Percentiles rank a stretch among this genome's conserved stretches.
Evolutionary conservation across 176 grass and related monocot genomes (phyloP).

Genomic region (Elaeis guineensis): DNA sequence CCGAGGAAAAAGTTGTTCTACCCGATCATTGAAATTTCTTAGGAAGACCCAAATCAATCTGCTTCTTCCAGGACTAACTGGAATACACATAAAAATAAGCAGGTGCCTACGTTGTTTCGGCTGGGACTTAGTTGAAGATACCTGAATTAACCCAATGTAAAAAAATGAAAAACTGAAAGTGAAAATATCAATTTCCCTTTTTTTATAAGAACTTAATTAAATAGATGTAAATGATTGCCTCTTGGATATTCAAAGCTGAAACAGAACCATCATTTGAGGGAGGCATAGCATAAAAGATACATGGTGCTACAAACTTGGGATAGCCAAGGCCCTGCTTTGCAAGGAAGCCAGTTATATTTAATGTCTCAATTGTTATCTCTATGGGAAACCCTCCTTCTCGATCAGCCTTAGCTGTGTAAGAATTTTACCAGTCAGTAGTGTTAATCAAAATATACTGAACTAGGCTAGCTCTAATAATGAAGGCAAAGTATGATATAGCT

Average conservation of each 20-base stretch:
- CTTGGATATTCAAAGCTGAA: too few relatives aligned
- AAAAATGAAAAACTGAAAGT: not conserved
- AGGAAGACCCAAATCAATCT: constrained; percentile 58
- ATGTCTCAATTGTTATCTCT: constrained; percentile 46
- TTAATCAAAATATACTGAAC: not conserved
- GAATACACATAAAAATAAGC: constrained; percentile 65
- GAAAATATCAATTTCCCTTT: not conserved
- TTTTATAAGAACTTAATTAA: not conserved
- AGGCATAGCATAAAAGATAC: constrained; percentile 24
- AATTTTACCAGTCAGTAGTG: constrained; percentile 5
- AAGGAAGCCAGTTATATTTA: constrained; percentile 40
- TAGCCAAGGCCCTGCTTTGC: constrained; percentile 25
- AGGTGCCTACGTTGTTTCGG: constrained; percentile 21
- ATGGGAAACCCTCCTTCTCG: constrained; percentile 55
- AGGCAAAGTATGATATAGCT: too few relatives aligned
- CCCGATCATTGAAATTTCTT: constrained; percentile 48
- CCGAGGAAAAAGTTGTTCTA: constrained; percentile 46
- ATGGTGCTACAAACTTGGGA: constrained; percentile 45
- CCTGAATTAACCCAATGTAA: constrained; percentile 8
- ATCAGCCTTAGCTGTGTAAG: constrained; percentile 62
- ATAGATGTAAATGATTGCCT: too few relatives aligned
- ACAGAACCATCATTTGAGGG: too few relatives aligned
- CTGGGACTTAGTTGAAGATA: constrained; percentile 11
- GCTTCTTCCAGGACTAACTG: constrained; percentile 63
- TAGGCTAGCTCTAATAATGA: too few relatives aligned